These are phyloP conservation scores for Roridomyces roridus DNA, from an alignment of 768 basidiomycete species.

Conservation along the genomic window DNA sequence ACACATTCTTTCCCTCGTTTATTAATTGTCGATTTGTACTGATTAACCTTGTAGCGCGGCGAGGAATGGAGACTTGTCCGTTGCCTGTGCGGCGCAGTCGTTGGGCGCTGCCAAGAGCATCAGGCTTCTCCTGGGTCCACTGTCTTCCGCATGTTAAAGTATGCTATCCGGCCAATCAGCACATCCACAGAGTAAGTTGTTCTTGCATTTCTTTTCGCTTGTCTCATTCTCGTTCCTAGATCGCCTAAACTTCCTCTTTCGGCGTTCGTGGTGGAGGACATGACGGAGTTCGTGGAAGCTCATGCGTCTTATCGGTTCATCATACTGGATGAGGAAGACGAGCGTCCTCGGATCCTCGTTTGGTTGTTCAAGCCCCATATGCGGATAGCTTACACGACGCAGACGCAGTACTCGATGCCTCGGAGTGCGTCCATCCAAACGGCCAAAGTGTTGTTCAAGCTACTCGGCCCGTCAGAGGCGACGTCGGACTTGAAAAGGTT, in stretches of 20 bases:
- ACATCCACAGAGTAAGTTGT: conserved; percentile 58
- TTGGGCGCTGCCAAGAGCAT: conserved; percentile 73
- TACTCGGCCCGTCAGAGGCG: conserved; percentile 65
- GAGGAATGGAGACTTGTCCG: conserved; percentile 71
- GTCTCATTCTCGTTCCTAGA: conserved; percentile 30
- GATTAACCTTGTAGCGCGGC: conserved; percentile 45
- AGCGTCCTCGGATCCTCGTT: conserved; percentile 80
- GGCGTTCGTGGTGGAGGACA: conserved; percentile 90
- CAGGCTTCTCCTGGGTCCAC: conserved; percentile 37
- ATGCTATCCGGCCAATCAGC: conserved; percentile 78
- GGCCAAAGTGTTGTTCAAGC: conserved; percentile 87
- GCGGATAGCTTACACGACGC: conserved; percentile 73
- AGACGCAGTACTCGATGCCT: conserved; percentile 60
- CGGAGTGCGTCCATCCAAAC: conserved; percentile 67
- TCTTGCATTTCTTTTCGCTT: neutral
- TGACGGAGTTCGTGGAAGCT: conserved; percentile 89
- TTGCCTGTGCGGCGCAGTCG: conserved; percentile 84
- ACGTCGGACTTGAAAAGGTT: conserved; percentile 61
- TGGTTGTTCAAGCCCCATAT: conserved; percentile 96
- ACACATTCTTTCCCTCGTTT: conserved; percentile 54
- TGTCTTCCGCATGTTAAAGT: conserved; percentile 82
- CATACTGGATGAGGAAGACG: conserved; percentile 86
- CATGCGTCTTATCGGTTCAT: conserved; percentile 95
- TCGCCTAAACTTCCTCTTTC: conserved; percentile 68
- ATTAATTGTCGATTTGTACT: conserved; percentile 19